These are phyloP conservation scores for Cercospora berteroae DNA, from an alignment of 2,329 filamentous ascomycete species.

Conservation along the genomic window DNA sequence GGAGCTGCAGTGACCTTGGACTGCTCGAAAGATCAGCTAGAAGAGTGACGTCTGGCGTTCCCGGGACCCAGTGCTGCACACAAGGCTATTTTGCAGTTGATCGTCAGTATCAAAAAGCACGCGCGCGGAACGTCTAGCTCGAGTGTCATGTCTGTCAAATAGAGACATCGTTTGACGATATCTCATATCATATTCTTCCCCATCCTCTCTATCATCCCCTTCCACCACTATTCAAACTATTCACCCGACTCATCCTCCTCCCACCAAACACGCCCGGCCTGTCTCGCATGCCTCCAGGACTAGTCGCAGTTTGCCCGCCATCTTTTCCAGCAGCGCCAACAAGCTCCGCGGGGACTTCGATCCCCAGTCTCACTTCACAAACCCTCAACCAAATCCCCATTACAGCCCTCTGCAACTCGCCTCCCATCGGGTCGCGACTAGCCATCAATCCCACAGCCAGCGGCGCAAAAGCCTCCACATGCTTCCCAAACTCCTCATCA, in stretches of 20 bases:
- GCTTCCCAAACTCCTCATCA: constrained; percentile 70
- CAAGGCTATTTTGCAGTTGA: too few species aligned
- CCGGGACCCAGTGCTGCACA: too few species aligned
- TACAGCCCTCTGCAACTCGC: constrained; percentile 74
- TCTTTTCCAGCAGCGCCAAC: background rate
- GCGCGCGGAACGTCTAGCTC: background rate
- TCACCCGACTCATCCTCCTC: constrained; percentile 29
- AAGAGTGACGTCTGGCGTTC: too few species aligned
- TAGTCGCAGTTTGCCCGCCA: constrained; percentile 15
- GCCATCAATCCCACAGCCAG: constrained; percentile 77
- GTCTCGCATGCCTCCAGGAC: constrained; percentile 23
- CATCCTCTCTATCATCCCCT: background rate
- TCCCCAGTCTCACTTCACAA: constrained; percentile 67
- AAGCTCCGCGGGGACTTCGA: constrained; percentile 36
- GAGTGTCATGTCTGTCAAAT: background rate
- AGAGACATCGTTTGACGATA: background rate
- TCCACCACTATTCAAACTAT: constrained; percentile 3
- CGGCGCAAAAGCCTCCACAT: constrained; percentile 82
- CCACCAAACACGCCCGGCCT: constrained; percentile 24
- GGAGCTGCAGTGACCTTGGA: too few species aligned
- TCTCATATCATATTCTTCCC: background rate
- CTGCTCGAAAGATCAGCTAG: too few species aligned
- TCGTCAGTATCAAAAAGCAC: background rate
- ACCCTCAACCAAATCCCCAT: constrained; percentile 76
- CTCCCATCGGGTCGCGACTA: constrained; percentile 66